Conservation (phyloP, 768 basidiomycete species). For the Termitomyces sp. region DNA sequence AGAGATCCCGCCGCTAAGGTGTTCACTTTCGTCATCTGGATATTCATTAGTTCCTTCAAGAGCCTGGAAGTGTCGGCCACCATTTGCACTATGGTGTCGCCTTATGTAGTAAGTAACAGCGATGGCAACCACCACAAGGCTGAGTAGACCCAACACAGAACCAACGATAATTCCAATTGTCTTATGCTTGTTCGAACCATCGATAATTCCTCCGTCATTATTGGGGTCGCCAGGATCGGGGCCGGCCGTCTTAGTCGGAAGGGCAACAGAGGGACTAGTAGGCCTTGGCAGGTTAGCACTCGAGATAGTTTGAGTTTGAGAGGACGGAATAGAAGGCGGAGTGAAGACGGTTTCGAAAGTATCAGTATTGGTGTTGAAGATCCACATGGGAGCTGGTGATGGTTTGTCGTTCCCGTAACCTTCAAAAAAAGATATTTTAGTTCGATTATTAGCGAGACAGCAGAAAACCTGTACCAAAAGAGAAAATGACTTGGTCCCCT, state of each 20-base stretch:
- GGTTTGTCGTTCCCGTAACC: slow-evolving; percentile 49
- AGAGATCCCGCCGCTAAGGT: slow-evolving; percentile 29
- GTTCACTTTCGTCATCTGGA: slow-evolving; percentile 26
- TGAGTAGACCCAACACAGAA: slow-evolving; percentile 57
- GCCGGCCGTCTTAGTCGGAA: slow-evolving; percentile 20
- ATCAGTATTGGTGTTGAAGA: slow-evolving; percentile 46
- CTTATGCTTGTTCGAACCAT: slow-evolving; percentile 13
- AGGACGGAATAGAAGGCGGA: slow-evolving; percentile 18
- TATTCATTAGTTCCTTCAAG: slow-evolving; percentile 30
- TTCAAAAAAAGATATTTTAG: slow-evolving; percentile 16
- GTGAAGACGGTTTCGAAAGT: slow-evolving; percentile 42
- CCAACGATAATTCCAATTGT: slow-evolving; percentile 58
- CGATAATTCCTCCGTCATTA: slow-evolving; percentile 3
- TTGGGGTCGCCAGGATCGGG: slow-evolving; percentile 18
- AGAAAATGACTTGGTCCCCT: slow-evolving; percentile 66
- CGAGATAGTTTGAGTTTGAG: slow-evolving; percentile 30
- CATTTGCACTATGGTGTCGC: slow-evolving; percentile 21
- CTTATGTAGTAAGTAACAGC: slow-evolving; percentile 43
- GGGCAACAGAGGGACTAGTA: slow-evolving; percentile 1
- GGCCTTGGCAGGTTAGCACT: slow-evolving; percentile 8
- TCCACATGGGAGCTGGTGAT: slow-evolving; percentile 48
- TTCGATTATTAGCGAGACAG: not conserved
- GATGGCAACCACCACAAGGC: slow-evolving; percentile 42
- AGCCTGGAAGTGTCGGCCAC: slow-evolving; percentile 27
- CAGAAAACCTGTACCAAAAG: slow-evolving; percentile 56